These are phyloP conservation scores for Gossypium longicalyx DNA, from an alignment of 345 rosid species.

Conservation along the genomic window DNA sequence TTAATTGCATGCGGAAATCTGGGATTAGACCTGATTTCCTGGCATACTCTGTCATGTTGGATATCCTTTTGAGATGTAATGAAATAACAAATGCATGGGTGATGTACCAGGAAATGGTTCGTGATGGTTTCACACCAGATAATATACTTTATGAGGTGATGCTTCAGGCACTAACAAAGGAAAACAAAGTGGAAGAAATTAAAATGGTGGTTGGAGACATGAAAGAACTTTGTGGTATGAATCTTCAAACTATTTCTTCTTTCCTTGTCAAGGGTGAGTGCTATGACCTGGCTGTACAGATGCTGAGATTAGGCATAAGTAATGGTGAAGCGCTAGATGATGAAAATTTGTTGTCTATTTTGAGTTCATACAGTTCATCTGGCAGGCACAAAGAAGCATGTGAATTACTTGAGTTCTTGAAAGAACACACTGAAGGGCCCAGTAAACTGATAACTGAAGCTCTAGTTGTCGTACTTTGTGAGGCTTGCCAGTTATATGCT, in stretches of 20 bases:
- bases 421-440: slow-evolving; percentile 45
- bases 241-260: slow-evolving; percentile 54
- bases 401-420: slow-evolving; percentile 72
- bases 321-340: slow-evolving; percentile 47
- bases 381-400: slow-evolving; percentile 72
- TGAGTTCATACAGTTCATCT: slow-evolving; percentile 72
- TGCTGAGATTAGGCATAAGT: slow-evolving; percentile 57
- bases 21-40: slow-evolving; percentile 78
- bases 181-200: slow-evolving; percentile 52
- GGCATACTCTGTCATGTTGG: slow-evolving; percentile 88
- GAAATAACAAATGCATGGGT: slow-evolving; percentile 54
- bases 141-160: slow-evolving; percentile 48
- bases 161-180: slow-evolving; percentile 49
- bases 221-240: slow-evolving; percentile 60
- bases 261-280: slow-evolving; percentile 82
- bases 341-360: slow-evolving; percentile 58
- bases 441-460: slow-evolving; percentile 59
- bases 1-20: slow-evolving; percentile 66
- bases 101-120: slow-evolving; percentile 64
- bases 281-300: slow-evolving; percentile 70
- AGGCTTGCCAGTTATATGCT: slow-evolving; percentile 50
- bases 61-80: slow-evolving; percentile 61
- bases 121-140: slow-evolving; percentile 55
- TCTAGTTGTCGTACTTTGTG: slow-evolving; percentile 65
- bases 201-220: slow-evolving; percentile 62